These are phyloP conservation scores for Termitomyces sp. DNA, from an alignment of 768 basidiomycete genomes.

Conservation along the genomic window DNA sequence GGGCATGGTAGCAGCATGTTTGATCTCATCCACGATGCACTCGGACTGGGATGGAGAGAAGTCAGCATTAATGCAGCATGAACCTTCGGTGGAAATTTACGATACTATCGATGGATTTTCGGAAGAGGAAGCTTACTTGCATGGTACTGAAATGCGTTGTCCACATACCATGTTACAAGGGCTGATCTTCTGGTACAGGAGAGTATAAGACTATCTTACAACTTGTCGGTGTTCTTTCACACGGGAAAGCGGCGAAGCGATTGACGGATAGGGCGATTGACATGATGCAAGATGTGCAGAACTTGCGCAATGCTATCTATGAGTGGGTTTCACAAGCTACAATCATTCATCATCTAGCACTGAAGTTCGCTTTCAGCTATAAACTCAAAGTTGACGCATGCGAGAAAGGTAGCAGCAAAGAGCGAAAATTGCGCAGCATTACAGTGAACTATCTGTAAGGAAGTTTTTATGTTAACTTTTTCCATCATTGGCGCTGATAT, in stretches of 20 bases:
- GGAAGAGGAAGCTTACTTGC: conserved; percentile 84
- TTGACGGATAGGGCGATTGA: conserved; percentile 87
- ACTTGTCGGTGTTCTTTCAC: conserved; percentile 84
- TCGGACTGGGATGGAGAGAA: conserved; percentile 42
- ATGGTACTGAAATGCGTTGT: conserved; percentile 43
- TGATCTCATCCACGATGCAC: conserved; percentile 70
- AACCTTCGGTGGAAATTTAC: conserved; percentile 35
- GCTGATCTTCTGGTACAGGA: conserved; percentile 38
- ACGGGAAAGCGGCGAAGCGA: conserved; percentile 90
- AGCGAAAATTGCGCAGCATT: conserved; percentile 64
- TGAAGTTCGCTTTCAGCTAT: conserved; percentile 46
- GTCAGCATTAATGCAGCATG: conserved; percentile 29
- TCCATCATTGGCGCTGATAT: background rate
- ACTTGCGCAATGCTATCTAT: conserved; percentile 90
- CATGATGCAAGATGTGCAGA: conserved; percentile 94
- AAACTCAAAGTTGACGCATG: conserved; percentile 86
- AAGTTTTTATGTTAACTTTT: background rate
- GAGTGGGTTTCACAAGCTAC: conserved; percentile 48
- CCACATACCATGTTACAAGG: background rate
- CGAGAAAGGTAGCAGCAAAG: conserved; percentile 73
- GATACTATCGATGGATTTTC: conserved; percentile 77
- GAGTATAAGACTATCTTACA: conserved; percentile 97
- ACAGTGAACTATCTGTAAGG: conserved; percentile 87
- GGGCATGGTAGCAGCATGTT: conserved; percentile 87
- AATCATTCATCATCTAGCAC: background rate